Conservation (phyloP, 2,329 filamentous ascomycete species). For the Fusarium newnesense region DNA sequence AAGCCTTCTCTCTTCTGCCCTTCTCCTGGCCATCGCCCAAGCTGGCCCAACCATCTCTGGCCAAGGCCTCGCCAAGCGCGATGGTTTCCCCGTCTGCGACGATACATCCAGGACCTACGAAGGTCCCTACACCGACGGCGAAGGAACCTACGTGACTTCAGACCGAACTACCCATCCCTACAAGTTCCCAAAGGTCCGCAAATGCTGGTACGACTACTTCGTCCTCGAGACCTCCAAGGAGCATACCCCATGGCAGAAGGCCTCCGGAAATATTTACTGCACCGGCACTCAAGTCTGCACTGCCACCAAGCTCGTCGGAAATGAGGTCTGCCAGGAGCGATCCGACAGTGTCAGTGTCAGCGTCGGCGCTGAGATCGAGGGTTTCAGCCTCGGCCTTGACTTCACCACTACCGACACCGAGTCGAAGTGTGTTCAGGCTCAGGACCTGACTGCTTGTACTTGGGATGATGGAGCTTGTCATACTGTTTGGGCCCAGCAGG, state of each 20-base stretch:
- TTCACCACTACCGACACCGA: background rate
- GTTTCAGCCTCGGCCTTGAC: background rate
- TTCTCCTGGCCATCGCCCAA: background rate
- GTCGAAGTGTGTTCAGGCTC: background rate
- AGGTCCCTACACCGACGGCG: background rate
- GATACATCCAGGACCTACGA: background rate
- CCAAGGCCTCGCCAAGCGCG: background rate
- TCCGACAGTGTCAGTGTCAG: background rate
- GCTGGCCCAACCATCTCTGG: background rate
- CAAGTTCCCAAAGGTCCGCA: slow-evolving; percentile 10
- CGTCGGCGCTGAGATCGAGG: background rate
- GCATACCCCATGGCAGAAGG: slow-evolving; percentile 9
- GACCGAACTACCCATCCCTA: slow-evolving; percentile 7
- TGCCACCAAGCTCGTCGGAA: slow-evolving; percentile 6
- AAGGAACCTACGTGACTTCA: slow-evolving; percentile 8
- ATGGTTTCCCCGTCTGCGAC: background rate
- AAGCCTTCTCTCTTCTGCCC: background rate
- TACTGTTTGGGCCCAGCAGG: slow-evolving; percentile 22
- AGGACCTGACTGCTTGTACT: slow-evolving; percentile 1
- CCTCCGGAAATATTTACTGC: slow-evolving; percentile 8
- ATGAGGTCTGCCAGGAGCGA: slow-evolving; percentile 1
- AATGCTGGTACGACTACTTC: slow-evolving; percentile 19
- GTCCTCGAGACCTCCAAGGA: slow-evolving; percentile 5
- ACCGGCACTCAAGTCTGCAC: background rate
- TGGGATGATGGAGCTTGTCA: slow-evolving; percentile 10